Evolutionary conservation across 805 yeast species (phyloP), one percentile per base, ranked within the genome.

Genomic region (Metschnikowia cerradonensis): DNA sequence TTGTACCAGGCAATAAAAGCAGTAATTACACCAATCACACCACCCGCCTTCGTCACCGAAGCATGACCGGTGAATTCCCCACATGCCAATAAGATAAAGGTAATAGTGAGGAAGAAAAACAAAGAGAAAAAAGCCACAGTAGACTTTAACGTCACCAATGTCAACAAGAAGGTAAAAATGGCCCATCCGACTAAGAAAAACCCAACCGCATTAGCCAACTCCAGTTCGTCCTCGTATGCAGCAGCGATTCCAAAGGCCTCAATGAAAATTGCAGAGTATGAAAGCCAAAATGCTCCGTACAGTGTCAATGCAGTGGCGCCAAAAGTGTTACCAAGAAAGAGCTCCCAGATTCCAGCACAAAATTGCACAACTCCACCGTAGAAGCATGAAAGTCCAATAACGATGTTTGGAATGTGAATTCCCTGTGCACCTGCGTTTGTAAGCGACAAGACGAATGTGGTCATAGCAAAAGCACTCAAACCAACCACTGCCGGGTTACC

Each of bases 171-270:
- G 11, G 87, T 76, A 70, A 83, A 83, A 11, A 84, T 78, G 6
- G 79, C 73, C 88, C 88, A 83, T 5, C 86, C 87, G 2, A 81
- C 62, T 23, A 82, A 61, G 64, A 72, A 82, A 58, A 83, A 79
- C 1, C 87, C 89, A 33, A 79, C 56, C 0, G 81, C 84, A 55
- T 81, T 78, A 39, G 64, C 64, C 20, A 68, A 46, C 59, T 78
- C 82, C 19, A 66, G 62, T 6, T 72, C 60, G 50, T 75, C 75
- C 36, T 51, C 60, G 36, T 83, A 80, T 6, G 78, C 78, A 2
- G 78, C 65, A 0, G 63, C 67, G 26, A 82, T 78, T 26, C 82
- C 83, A 63, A 83, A 83, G 61, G 79, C 77, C 44, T 82, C 83
- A 44, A 80, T 75, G 50, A 68, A 66, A 5, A 80, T 66, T 47